These are phyloP conservation scores for Claviceps capensis DNA, from an alignment of 2,329 filamentous ascomycete genomes.

Conservation along the genomic window DNA sequence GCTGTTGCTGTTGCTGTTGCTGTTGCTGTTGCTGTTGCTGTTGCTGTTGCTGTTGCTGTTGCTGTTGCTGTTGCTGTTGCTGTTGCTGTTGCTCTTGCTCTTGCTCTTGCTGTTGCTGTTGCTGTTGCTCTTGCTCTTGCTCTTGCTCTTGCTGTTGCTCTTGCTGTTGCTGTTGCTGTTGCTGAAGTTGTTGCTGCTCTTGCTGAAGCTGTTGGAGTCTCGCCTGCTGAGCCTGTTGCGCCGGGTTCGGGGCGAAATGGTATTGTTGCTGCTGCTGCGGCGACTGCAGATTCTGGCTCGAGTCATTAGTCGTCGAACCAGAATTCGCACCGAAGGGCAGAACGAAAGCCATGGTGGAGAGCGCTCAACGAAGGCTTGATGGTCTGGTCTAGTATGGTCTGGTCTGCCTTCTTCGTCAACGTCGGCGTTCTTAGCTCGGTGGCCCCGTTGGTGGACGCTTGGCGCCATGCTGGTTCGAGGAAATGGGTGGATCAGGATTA, in stretches of 20 bases:
- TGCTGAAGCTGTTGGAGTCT: not conserved
- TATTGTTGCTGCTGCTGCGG: not conserved
- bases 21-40: conserved; percentile 6
- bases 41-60: conserved; percentile 5
- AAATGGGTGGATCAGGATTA: not conserved
- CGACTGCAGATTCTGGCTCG: conserved; percentile 4
- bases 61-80: conserved; percentile 4
- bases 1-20: conserved; percentile 8
- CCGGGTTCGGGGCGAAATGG: not conserved
- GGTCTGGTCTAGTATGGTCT: not conserved
- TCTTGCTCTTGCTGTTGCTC: not conserved
- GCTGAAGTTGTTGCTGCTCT: conserved; percentile 6
- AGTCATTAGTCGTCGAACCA: not conserved
- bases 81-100: conserved; percentile 2
- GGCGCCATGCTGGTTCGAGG: not conserved
- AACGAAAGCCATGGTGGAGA: conserved; percentile 6
- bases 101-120: not conserved
- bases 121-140: not conserved
- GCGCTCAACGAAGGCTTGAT: not conserved
- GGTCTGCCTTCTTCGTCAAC: not conserved
- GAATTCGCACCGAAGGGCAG: not conserved
- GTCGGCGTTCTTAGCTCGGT: not conserved
- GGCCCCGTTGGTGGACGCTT: not conserved
- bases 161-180: conserved; percentile 7
- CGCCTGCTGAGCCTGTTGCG: conserved; percentile 1